Evolutionary conservation across 2,329 filamentous ascomycete species (phyloP).

Genomic region (Neofusicoccum sp.): DNA sequence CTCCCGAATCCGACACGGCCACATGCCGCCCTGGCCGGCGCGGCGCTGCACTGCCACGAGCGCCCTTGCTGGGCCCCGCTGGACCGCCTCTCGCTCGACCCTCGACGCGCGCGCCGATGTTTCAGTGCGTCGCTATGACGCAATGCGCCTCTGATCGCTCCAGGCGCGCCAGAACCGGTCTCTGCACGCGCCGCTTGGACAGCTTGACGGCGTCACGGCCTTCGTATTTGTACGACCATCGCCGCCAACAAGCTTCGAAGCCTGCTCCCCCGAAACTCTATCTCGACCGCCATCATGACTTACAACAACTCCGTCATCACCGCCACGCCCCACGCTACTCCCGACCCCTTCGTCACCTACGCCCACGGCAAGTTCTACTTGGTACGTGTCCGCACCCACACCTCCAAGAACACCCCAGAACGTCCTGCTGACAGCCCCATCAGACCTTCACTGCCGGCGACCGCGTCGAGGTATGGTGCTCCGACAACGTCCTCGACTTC

Average conservation of each 20-base stretch:
- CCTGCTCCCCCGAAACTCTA: slow-evolving; percentile 1
- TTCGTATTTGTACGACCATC: slow-evolving; percentile 6
- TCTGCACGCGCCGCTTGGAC: too few species aligned
- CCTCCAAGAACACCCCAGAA: background rate
- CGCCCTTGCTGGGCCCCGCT: background rate
- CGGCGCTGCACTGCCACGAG: slow-evolving; percentile 4
- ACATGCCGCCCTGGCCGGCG: background rate
- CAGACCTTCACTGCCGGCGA: slow-evolving; percentile 46
- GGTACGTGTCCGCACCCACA: slow-evolving; percentile 24
- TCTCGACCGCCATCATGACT: slow-evolving; percentile 16
- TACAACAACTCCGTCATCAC: slow-evolving; percentile 43
- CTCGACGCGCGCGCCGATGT: background rate
- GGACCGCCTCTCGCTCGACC: background rate
- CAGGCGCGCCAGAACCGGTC: background rate
- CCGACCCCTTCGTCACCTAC: slow-evolving; percentile 46
- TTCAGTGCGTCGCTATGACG: slow-evolving; percentile 10
- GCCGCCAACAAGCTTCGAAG: background rate
- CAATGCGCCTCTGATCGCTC: background rate
- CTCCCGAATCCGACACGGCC: background rate
- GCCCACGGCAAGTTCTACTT: slow-evolving; percentile 46
- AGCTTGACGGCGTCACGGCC: background rate
- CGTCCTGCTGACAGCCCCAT: background rate
- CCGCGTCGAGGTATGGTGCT: slow-evolving; percentile 46
- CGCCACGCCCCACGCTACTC: slow-evolving; percentile 40
- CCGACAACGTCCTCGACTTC: slow-evolving; percentile 40